A percentile compares a stretch with the other conserved stretches of the same genome.
phyloP scores from a whole-genome alignment of 1,284 basidiomycete species.

The Wallemia hederae region DNA sequence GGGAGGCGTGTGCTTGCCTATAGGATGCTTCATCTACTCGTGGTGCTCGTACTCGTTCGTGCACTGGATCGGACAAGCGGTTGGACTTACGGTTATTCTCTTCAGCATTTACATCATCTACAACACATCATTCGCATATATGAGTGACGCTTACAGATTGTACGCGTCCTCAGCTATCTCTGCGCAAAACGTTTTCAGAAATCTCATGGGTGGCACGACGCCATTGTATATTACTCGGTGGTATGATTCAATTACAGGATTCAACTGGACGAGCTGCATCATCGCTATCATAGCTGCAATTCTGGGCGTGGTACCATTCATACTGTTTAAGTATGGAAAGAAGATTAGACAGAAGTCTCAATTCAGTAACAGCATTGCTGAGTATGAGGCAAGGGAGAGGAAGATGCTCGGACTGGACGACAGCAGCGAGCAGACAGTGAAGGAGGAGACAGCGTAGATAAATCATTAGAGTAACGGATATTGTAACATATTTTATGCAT shows the following conservation, averaged over 20 bases:
- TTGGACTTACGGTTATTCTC: not conserved
- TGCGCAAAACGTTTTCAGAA: not conserved
- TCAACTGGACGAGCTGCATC: not conserved
- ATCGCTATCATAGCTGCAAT: not conserved
- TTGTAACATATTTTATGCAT: not conserved
- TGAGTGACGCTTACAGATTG: not conserved
- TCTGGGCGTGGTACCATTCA: slow-evolving; percentile 4
- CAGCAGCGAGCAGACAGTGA: not conserved
- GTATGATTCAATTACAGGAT: not conserved
- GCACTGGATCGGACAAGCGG: slow-evolving; percentile 6
- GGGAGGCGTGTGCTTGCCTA: slow-evolving; percentile 5
- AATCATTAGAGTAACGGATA: no score
- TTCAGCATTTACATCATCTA: slow-evolving; percentile 3
- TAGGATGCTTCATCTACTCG: slow-evolving; percentile 8
- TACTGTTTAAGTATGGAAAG: slow-evolving; percentile 3
- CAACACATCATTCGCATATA: not conserved
- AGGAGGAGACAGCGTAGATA: no score
- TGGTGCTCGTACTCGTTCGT: slow-evolving; percentile 8
- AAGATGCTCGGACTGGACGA: not conserved
- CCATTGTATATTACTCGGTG: not conserved
- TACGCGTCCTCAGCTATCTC: not conserved
- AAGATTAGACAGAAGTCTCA: slow-evolving; percentile 1
- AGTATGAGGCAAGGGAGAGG: not conserved
- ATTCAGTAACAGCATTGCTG: not conserved
- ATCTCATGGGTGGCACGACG: not conserved